These are phyloP conservation scores for Papiliotrema laurentii DNA, from an alignment of 1,284 basidiomycete genomes.

Conservation along the genomic window DNA sequence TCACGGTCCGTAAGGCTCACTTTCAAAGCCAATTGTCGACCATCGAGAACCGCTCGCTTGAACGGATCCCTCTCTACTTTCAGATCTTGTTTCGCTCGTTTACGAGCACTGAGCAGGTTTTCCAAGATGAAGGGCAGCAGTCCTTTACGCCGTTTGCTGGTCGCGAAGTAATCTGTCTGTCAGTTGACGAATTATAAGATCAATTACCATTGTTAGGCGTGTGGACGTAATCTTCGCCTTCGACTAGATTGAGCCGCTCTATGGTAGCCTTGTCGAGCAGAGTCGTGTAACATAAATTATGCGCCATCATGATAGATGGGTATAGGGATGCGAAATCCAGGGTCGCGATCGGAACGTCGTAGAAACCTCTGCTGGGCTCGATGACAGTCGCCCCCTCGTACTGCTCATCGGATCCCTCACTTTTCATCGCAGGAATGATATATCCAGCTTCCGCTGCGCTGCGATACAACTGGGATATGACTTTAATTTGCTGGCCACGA, in stretches of 20 bases:
- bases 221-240: conserved; percentile 65
- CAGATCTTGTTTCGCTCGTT: conserved; percentile 85
- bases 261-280: conserved; percentile 72
- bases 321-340: conserved; percentile 96
- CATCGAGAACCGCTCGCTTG: conserved; percentile 88
- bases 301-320: conserved; percentile 99
- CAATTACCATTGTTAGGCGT: conserved; percentile 85
- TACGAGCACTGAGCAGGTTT: conserved; percentile 83
- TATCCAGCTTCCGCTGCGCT: conserved; percentile 84
- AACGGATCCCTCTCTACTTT: conserved; percentile 94
- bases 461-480: conserved; percentile 85
- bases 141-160: conserved; percentile 68
- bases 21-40: conserved; percentile 89
- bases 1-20: conserved; percentile 50
- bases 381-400: conserved; percentile 98
- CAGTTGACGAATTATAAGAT: neutral
- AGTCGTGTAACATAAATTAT: conserved; percentile 95
- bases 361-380: conserved; percentile 88
- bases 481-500: conserved; percentile 93
- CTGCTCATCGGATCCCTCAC: conserved; percentile 85
- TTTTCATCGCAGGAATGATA: conserved; percentile 72
- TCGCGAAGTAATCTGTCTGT: conserved; percentile 74
- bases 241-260: conserved; percentile 67
- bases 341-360: conserved; percentile 89
- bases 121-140: conserved; percentile 86